Evolutionary conservation across 345 rosid species (phyloP), one percentile per base, ranked within the genome.

Genomic region (Ceriops zippeliana): DNA sequence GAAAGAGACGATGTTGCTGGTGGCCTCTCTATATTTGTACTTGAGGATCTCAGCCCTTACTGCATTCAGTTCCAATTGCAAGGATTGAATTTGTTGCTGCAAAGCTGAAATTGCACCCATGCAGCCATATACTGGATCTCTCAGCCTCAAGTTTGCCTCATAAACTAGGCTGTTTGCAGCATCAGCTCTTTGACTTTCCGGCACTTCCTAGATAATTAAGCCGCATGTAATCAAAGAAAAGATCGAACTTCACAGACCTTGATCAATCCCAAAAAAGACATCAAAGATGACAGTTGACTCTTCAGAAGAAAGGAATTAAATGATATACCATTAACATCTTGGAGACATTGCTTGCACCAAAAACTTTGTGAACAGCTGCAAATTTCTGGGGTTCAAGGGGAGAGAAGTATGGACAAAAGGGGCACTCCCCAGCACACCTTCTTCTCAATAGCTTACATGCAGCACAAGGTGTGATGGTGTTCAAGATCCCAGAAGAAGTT

Each of bases 341-440:
- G 71, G 97, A 90, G 90, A 90, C 97, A 70, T 93, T 93, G 81
- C 98, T 93, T 67, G 98, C 98, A 46, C 98, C 98, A 54, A 90
- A 93, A 66, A 93, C 97, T 80, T 85, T 93, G 76, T 93, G 98
- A 66, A 93, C 97, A 7, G 96, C 87, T 34, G 98, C 96, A 68
- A 93, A 93, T 77, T 89, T 93, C 60, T 90, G 92, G 59, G 98
- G 96, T 68, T 93, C 97, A 59, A 51, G 70, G 6, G 70, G 67
- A 5, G 66, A 72, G 31, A 69, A 61, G 51, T 72, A 70, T 20
- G 75, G 69, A 6, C 59, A 71, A 19, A 67, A 66, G 4, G 65
- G 68, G 32, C 66, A 74, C 19, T 53, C 98, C 69, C 90, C 93
- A 11, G 98, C 93, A 64, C 98, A 93, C 67, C 97, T 81, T 22